Evolutionary conservation across 352 stramenopile species (phyloP).

Genomic region (Albugo laibachii): DNA sequence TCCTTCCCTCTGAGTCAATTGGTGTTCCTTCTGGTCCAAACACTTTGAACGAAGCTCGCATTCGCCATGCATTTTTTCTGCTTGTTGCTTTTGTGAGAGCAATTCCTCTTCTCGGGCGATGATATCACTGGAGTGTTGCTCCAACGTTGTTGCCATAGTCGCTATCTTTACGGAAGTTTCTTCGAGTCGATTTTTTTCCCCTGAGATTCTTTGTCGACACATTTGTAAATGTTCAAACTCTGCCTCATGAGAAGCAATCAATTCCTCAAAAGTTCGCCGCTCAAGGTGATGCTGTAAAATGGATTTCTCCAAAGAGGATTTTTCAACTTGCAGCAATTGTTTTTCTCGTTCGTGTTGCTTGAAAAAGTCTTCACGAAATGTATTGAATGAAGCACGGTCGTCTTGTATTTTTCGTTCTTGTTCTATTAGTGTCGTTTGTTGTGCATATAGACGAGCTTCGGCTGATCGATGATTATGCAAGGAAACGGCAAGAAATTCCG

Average conservation of each 20-base stretch:
- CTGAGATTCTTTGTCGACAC: too few species aligned
- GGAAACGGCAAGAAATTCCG: conserved; percentile 15
- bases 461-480: conserved; percentile 24
- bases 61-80: background rate
- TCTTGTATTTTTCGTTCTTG: conserved; percentile 27
- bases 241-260: conserved; percentile 22
- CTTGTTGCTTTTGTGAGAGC: background rate
- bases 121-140: too few species aligned
- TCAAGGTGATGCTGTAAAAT: conserved; percentile 20
- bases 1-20: background rate
- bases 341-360: conserved; percentile 16
- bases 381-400: conserved; percentile 23
- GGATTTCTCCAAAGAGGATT: conserved; percentile 22
- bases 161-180: too few species aligned
- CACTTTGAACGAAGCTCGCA: background rate
- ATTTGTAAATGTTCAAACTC: conserved; percentile 20
- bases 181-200: too few species aligned
- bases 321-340: conserved; percentile 15
- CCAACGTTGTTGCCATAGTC: too few species aligned
- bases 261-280: conserved; percentile 16
- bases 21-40: background rate
- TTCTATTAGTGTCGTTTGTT: conserved; percentile 18
- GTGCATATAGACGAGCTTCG: conserved; percentile 18
- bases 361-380: conserved; percentile 23
- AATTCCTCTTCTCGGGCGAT: too few species aligned